Conservation (phyloP, 805 yeast species). For the Starmerella stellata region DNA sequence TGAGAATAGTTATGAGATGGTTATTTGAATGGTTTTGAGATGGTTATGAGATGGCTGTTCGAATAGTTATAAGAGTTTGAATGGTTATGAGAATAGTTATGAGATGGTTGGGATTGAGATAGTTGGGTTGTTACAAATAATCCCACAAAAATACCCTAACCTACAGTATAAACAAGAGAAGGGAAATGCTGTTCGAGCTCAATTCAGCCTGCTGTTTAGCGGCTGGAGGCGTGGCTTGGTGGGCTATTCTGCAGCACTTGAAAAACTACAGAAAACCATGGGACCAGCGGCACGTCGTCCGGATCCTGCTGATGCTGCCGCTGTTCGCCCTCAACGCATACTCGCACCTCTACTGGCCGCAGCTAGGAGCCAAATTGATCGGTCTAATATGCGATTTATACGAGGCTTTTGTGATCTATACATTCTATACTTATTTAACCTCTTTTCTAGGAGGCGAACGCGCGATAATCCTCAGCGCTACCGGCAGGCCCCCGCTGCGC, state of each 20-base stretch:
- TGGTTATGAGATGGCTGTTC: no score
- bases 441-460: constrained; percentile 84
- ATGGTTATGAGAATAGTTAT: no score
- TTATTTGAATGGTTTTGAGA: no score
- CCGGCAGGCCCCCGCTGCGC: constrained; percentile 47
- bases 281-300: constrained; percentile 66
- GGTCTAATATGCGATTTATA: constrained; percentile 60
- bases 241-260: constrained; percentile 36
- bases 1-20: no score
- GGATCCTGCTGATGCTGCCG: constrained; percentile 72
- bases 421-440: constrained; percentile 70
- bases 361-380: constrained; percentile 3
- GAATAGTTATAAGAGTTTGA: no score
- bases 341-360: constrained; percentile 30
- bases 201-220: background rate
- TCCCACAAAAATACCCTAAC: no score
- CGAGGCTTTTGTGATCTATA: constrained; percentile 90
- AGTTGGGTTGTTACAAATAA: no score
- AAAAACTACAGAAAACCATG: constrained; percentile 70
- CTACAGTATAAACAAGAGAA: no score
- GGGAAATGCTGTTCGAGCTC: background rate
- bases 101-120: no score
- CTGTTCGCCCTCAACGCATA: constrained; percentile 59
- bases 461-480: constrained; percentile 49
- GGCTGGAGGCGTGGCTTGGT: background rate